Evolutionary conservation across 805 yeast genomes (phyloP), one percentile per base, ranked within the genome.

Genomic region (Ascoidea asiatica): DNA sequence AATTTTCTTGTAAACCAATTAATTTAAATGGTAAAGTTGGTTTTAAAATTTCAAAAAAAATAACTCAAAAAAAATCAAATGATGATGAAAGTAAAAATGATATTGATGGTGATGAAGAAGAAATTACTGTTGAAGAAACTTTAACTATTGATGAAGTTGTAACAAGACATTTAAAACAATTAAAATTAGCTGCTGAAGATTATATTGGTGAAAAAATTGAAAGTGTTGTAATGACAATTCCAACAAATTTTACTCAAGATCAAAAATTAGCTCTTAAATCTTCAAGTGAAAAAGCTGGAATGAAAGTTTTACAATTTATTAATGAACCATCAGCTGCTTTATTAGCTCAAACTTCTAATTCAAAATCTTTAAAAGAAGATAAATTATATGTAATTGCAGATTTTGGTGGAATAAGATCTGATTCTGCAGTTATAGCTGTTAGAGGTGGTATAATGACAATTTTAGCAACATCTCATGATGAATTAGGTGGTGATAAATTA

Each of bases 401-500:
- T 65, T 85, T 92, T 57, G 98, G 98, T 62, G 97, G 95, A 59
- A 73, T 88, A 54, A 77, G 97, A 66, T 81, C 95, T 38, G 97
- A 92, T 60, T 96, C 89, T 50, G 95, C 97, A 48, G 89, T 92
- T 43, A 69, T 92, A 56, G 79, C 97, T 38, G 84, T 81, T 44
- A 80, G 97, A 70, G 95, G 95, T 51, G 98, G 98, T 57, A 76
- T 92, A 53, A 73, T 85, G 66, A 90, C 98, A 45, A 70, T 87
- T 41, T 71, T 92, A 54, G 81, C 95, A 48, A 86, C 96, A 52
- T 77, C 78, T 47, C 95, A 88, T 59, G 83, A 85, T 61, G 78
- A 75, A 44, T 74, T 92, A 49, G 97, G 97, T 58, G 98, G 98
- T 62, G 82, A 78, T 55, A 69, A 77, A 60, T 72, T 92, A 56